Base-by-base conservation (phyloP, 345 rosid genomes). In the Combretum micranthum region DNA sequence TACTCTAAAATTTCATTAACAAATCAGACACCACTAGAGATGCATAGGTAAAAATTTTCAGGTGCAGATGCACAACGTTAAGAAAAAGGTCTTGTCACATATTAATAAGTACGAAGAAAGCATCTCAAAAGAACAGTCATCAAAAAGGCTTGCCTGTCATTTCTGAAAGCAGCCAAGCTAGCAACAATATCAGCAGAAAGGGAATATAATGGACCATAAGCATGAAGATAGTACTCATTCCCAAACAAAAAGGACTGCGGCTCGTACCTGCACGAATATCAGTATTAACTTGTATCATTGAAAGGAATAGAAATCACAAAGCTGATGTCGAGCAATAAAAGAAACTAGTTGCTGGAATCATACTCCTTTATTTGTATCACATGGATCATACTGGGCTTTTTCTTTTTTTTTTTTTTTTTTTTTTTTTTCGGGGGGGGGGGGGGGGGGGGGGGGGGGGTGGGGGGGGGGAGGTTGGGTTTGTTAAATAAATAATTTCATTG, bases 201-300 rank as follows among this genome's bases (percentile, higher is more conserved):
- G 63, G 98, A 96, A 68, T 91, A 91, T 47, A 91, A 66, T 44
- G 97, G 97, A 57, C 96, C 95, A 69, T 91, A 91, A 20, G 96
- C 97, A 79, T 91, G 97, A 52, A 85, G 83, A 73, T 87, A 91
- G 68, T 91, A 91, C 65, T 91, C 96, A 19, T 66, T 79, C 50
- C 98, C 98, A n/a, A 91, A 81, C 73, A 91, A 50, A 79, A 65
- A 53, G 50, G 76, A 78, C 50, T 82, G 75, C 19, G 96, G 96
- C 57, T 91, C 98, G 67, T 82, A 85, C 98, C 98, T 91, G 81
- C 69, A 84, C 8, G 20, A 47, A 54, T 20, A 49, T 1, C 8
- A 23, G 42, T 9, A 49, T 44, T 12, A 4, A 47, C 22, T 39
- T 13, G 17, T 50, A 32, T 13, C 2, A 16, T 18, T 18, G 23